Percentiles rank a stretch among this genome's conserved stretches.
Evolutionary conservation across 805 yeast species (phyloP).

Genomic region (Metschnikowia aberdeeniae): DNA sequence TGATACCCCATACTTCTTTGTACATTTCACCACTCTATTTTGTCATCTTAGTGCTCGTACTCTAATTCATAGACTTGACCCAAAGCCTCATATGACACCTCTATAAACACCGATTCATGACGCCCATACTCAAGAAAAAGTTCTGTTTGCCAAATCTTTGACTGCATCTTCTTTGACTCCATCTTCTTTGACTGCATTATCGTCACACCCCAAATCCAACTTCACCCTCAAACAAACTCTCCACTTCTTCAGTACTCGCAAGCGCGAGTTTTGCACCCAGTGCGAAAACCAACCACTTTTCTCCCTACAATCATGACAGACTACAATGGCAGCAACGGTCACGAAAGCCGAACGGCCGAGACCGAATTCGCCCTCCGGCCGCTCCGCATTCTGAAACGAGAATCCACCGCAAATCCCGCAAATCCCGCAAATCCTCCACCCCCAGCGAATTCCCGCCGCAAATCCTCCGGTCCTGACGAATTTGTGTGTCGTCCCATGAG

Average conservation of each 20-base stretch:
- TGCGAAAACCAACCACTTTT: constrained; percentile 3
- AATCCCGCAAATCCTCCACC: neutral
- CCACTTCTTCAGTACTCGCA: neutral
- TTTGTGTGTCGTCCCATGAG: constrained; percentile 39
- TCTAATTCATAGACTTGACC: no score
- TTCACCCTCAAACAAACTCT: no score
- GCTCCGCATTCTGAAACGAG: constrained; percentile 15
- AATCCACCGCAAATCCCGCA: neutral
- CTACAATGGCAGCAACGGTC: neutral
- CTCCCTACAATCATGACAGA: neutral
- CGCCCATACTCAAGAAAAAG: no score
- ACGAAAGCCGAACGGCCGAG: neutral
- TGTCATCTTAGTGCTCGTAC: no score
- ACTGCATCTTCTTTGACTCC: no score
- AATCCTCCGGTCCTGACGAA: constrained; percentile 20
- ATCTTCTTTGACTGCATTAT: no score
- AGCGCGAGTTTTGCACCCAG: constrained; percentile 9
- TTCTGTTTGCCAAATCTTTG: no score
- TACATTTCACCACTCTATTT: no score
- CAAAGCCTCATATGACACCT: no score
- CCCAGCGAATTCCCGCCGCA: constrained; percentile 23
- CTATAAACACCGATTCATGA: no score
- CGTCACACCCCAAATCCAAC: no score
- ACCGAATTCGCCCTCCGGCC: constrained; percentile 13
- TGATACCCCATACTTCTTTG: no score